Conservation (phyloP, 2,329 filamentous ascomycete species). For the Penicillium sp. region DNA sequence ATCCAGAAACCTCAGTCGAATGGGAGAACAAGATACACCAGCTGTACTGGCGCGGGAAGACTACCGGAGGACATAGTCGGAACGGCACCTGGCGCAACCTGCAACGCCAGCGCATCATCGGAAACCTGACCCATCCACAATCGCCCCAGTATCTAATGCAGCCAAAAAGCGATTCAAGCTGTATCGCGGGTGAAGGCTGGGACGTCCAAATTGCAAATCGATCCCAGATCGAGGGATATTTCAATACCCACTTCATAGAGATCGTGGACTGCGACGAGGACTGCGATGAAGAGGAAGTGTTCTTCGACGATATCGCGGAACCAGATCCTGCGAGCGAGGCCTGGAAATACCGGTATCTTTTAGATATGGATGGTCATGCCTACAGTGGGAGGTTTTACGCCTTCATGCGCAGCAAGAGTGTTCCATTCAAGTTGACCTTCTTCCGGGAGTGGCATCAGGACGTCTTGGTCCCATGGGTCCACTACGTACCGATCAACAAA, state of each 20-base stretch:
- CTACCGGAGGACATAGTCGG: constrained; percentile 80
- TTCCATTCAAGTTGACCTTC: constrained; percentile 53
- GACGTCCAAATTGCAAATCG: constrained; percentile 17
- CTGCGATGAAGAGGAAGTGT: constrained; percentile 74
- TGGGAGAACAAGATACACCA: constrained; percentile 57
- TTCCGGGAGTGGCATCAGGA: constrained; percentile 60
- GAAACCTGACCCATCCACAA: constrained; percentile 66
- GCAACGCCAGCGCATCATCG: constrained; percentile 77
- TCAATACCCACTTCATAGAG: constrained; percentile 78
- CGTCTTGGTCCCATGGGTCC: constrained; percentile 54
- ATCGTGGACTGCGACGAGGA: constrained; percentile 86
- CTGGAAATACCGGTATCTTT: constrained; percentile 58
- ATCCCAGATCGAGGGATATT: constrained; percentile 64
- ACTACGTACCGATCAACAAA: constrained; percentile 54
- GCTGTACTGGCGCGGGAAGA: constrained; percentile 92
- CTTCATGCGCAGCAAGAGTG: constrained; percentile 47
- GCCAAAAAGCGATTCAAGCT: constrained; percentile 50
- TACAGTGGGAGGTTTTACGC: constrained; percentile 55
- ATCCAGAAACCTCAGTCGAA: neutral
- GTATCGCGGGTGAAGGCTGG: neutral
- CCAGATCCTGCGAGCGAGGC: constrained; percentile 70
- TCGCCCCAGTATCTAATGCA: constrained; percentile 49
- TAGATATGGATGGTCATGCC: constrained; percentile 58
- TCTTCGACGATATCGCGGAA: constrained; percentile 64
- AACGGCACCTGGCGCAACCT: constrained; percentile 80